phyloP scores from a whole-genome alignment of 2,329 filamentous ascomycete genomes.

The Cladobotryum mycophilum region DNA sequence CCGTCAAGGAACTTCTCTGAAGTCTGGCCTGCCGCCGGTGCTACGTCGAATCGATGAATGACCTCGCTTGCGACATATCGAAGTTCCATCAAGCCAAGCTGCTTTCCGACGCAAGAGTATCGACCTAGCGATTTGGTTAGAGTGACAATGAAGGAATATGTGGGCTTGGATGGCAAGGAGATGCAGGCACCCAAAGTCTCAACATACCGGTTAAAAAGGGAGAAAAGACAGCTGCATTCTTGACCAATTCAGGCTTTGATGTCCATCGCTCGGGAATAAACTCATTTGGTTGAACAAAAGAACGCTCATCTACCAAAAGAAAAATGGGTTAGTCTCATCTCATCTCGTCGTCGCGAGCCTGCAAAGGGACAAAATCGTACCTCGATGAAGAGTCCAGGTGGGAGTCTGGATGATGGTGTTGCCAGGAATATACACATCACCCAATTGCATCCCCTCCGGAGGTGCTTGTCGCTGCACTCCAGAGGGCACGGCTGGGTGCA shows the following conservation, averaged over 20 bases:
- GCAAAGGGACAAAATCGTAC: no score
- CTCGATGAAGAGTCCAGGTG: constrained; percentile 11
- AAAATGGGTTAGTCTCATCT: no score
- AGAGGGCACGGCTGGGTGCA: constrained; percentile 31
- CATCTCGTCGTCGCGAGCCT: no score
- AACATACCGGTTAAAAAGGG: no score
- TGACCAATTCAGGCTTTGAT: constrained; percentile 14
- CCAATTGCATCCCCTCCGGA: constrained; percentile 28
- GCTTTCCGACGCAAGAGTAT: constrained; percentile 31
- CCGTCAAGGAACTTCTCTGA: background rate
- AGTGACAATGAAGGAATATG: no score
- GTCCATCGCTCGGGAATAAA: constrained; percentile 32
- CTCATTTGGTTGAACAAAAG: constrained; percentile 15
- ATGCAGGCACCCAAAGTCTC: no score
- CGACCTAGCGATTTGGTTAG: no score
- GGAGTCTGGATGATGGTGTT: constrained; percentile 25
- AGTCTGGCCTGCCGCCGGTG: constrained; percentile 16
- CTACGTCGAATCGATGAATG: constrained; percentile 12
- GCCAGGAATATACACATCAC: constrained; percentile 28
- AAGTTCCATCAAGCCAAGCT: constrained; percentile 30
- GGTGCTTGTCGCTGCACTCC: constrained; percentile 32
- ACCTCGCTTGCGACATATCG: constrained; percentile 5
- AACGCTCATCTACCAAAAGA: constrained; percentile 11
- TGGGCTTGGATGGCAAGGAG: no score
- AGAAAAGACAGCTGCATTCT: no score